Evolutionary conservation across 1,139 yeast species (phyloP), one percentile per base, ranked within the genome.

Genomic region (Pichia terricola): DNA sequence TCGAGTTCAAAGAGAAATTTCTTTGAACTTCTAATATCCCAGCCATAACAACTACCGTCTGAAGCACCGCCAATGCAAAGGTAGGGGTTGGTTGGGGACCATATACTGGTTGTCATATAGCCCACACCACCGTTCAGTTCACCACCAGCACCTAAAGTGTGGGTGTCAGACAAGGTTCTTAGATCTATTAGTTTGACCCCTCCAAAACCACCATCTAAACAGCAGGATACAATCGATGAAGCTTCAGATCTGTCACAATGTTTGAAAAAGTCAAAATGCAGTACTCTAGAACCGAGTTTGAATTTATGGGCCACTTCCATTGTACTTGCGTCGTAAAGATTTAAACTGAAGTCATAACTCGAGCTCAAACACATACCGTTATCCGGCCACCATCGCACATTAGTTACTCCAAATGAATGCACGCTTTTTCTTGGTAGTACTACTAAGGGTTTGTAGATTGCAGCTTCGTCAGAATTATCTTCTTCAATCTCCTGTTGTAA

Each of bases 361-460:
- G 88, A 78, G 3, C 88, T 73, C 9, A 87, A 72, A 65, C 88
- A 88, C 78, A 89, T 72, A 1, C 96, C 96, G 28, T 81, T 78
- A 60, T 89, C 97, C 0, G 94, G 89, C 91, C 95, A 89, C 96
- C 97, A 89, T 55, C 73, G 70, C 1, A 86, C 69, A 22, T 76
- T 66, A 0, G 95, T 82, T 0, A 88, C 68, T 0, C 96, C 95
- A 59, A 72, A 87, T 28, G 66, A 62, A 58, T 89, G 97, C 2
- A 70, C 81, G 1, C 69, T 53, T 50, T 72, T 72, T 11, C 79
- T 57, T 2, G 81, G 77, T n/a, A 79, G 59, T 22, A 72, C 61
- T 37, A 75, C 78, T 26, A 61, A 47, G 28, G 63, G 59, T 7
- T 53, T 52, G 22, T 58, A 45, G 31, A 54, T 39, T 16, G 44